Percentiles rank a stretch among this genome's conserved stretches.
Conservation (phyloP, 805 yeast genomes). For the Metschnikowia corniflorae region DNA sequence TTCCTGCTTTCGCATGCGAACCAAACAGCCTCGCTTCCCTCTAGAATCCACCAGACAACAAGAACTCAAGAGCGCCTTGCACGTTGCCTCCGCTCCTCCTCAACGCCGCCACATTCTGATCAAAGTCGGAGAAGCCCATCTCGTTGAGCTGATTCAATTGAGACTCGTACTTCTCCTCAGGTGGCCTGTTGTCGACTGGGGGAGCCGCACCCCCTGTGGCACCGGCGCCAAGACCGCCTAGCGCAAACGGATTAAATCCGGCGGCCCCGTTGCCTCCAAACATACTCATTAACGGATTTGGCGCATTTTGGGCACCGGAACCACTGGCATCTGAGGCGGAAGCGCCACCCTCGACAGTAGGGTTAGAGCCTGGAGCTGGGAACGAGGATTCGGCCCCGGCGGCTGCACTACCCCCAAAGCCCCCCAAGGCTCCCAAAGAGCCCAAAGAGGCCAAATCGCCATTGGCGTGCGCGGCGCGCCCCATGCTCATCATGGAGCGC, state of each 20-base stretch:
- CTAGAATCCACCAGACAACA: conserved; percentile 37
- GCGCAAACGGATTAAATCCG: conserved; percentile 50
- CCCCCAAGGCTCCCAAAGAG: conserved; percentile 13
- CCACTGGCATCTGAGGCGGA: conserved; percentile 5
- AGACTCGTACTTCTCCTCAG: conserved; percentile 42
- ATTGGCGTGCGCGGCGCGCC: conserved; percentile 43
- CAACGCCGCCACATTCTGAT: conserved; percentile 84
- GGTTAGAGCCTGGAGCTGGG: conserved; percentile 40
- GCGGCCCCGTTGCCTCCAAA: conserved; percentile 30
- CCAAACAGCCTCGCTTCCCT: no score
- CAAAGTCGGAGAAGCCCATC: conserved; percentile 82
- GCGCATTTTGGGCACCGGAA: conserved; percentile 17
- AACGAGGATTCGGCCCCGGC: conserved; percentile 20
- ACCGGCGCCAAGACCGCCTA: conserved; percentile 33
- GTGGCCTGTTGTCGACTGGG: conserved; percentile 38
- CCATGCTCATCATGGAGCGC: conserved; percentile 78
- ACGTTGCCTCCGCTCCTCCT: conserved; percentile 96
- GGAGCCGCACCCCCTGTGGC: conserved; percentile 30
- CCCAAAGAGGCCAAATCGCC: conserved; percentile 23
- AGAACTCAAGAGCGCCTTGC: conserved; percentile 91
- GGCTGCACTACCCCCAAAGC: neutral
- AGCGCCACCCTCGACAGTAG: conserved; percentile 25
- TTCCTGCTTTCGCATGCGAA: no score
- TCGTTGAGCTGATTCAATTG: conserved; percentile 46
- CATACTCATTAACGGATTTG: conserved; percentile 40